phyloP scores from a whole-genome alignment of 1,284 basidiomycete genomes.

The Sporisorium scitamineum region DNA sequence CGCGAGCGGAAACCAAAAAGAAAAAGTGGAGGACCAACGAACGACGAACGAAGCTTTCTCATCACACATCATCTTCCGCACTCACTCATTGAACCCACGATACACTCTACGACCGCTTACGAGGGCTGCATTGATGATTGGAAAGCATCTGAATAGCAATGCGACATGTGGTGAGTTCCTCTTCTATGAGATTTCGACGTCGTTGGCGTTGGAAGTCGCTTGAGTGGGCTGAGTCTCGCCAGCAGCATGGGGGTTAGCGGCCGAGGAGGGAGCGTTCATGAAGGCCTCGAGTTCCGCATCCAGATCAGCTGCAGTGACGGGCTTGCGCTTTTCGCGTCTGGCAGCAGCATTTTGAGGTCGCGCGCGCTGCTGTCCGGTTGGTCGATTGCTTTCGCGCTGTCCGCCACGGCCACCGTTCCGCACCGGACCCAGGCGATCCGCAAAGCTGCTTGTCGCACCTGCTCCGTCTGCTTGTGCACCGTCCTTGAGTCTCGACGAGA shows the following conservation, averaged over 20 bases:
- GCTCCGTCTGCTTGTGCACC: constrained; percentile 3
- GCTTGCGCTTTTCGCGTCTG: constrained; percentile 65
- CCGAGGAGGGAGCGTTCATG: constrained; percentile 73
- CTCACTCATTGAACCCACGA: not conserved
- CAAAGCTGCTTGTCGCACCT: constrained; percentile 18
- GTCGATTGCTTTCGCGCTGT: constrained; percentile 42
- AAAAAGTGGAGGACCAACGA: constrained; percentile 14
- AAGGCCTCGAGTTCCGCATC: constrained; percentile 92
- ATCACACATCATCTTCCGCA: not conserved
- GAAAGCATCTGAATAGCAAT: not conserved
- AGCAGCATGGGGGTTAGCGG: not conserved
- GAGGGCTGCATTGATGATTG: not conserved
- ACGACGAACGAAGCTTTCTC: not conserved
- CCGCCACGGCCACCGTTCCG: constrained; percentile 12
- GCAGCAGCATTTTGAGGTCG: constrained; percentile 16
- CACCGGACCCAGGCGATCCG: constrained; percentile 37
- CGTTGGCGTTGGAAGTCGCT: constrained; percentile 3
- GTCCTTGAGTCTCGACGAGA: constrained; percentile 42
- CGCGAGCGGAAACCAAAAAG: not conserved
- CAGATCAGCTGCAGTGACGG: constrained; percentile 81
- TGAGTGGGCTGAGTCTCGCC: not conserved
- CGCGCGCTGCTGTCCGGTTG: constrained; percentile 1
- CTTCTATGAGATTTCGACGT: constrained; percentile 37
- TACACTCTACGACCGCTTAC: not conserved
- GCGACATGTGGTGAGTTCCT: not conserved